Conservation (phyloP, 2,329 filamentous ascomycete genomes). For the Gyromitra esculenta region DNA sequence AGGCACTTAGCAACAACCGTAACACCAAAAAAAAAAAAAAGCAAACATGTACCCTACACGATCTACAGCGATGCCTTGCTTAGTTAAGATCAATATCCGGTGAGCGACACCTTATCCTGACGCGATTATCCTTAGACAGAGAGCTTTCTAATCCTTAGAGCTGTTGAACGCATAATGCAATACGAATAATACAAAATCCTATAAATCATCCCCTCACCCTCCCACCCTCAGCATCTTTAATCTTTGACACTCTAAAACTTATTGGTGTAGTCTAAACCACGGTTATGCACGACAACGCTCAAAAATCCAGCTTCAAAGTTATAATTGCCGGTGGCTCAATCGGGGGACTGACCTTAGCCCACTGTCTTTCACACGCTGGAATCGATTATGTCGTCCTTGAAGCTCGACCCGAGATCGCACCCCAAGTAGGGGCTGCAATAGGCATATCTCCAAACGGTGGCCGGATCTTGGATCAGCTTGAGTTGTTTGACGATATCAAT, state of each 20-base stretch:
- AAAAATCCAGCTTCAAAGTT: conserved; percentile 59
- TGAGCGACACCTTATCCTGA: not conserved
- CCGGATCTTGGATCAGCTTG: conserved; percentile 66
- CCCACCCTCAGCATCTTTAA: not conserved
- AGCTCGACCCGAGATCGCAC: conserved; percentile 61
- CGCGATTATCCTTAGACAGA: not conserved
- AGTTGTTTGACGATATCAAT: conserved; percentile 59
- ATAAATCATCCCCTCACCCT: not conserved
- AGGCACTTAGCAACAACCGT: not conserved
- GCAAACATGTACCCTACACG: not conserved
- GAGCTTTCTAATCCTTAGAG: conserved; percentile 2
- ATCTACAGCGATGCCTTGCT: not conserved
- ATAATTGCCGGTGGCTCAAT: conserved; percentile 66
- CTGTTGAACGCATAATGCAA: not conserved
- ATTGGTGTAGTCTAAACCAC: not conserved
- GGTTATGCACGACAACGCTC: not conserved
- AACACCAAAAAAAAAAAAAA: not conserved
- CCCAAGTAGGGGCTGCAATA: conserved; percentile 65
- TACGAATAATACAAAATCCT: not conserved
- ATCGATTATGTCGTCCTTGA: conserved; percentile 67
- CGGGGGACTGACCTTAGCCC: conserved; percentile 64
- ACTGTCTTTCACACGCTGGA: conserved; percentile 62
- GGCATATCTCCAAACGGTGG: conserved; percentile 62
- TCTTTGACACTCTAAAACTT: not conserved
- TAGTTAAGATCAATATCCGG: conserved; percentile 5